Base-by-base conservation (phyloP, 192 early-diverging fungal genomes). In the Glomus cerebriforme region DNA sequence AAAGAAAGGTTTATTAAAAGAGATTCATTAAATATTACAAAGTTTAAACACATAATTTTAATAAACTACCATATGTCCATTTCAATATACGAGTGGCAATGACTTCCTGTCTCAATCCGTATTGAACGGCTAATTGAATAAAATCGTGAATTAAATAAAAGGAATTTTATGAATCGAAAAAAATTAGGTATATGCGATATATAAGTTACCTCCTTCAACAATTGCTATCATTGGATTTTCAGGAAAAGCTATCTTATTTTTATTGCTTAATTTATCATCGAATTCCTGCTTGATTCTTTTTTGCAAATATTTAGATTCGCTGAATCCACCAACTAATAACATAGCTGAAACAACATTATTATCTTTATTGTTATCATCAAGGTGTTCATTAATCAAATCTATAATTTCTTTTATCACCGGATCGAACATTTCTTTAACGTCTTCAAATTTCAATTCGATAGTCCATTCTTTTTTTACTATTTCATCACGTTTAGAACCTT, bases 241-340 rank as follows among this genome's bases (percentile, higher is more conserved):
- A 27, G 88, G 88, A 26, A 87, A 84, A 24, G 85, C 85, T 7
- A 89, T 79, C 12, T 85, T 79, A 7, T 85, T 29, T 7, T 80
- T 82, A n/a, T n/a, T n/a, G n/a, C n/a, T n/a, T 2, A 85, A 80
- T 2, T 78, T 81, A 32, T 73, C 54, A 7, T 80, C 76, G 79
- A 88, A 88, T 62, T 86, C 83, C 62, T 88, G 68, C 34, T 84
- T 83, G 10, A 87, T 80, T 26, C 86, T 84, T 32, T 81, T 83
- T 45, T 83, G 86, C 7, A 90, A 79, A 59, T 90, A 90, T 73
- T 86, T 87, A 58, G 88, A 90, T 0, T 86, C 85, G 10, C 86
- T 86, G 65, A 90, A 90, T 12, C 88, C 88, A 82, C 88, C 88
- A 43, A 90, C 88, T 29, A 90, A 78, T 65, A 90, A 85, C 54